These are phyloP conservation scores for Caloboletus inedulis DNA, from an alignment of 1,284 basidiomycete species.

Conservation along the genomic window DNA sequence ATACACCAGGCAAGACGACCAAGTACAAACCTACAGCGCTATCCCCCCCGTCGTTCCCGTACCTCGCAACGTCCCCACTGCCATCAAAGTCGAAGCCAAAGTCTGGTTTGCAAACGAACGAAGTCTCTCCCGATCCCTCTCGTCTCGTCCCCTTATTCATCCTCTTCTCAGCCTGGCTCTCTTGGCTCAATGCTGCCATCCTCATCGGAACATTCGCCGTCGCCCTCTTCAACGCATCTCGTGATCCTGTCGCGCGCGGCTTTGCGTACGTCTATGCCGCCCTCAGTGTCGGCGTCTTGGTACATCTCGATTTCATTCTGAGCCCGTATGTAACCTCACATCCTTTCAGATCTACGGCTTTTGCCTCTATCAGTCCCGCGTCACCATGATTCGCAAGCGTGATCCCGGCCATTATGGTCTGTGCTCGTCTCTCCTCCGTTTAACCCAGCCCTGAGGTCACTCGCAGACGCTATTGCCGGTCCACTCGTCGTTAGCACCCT, in stretches of 20 bases:
- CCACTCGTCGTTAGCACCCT: conserved; percentile 77
- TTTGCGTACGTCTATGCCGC: conserved; percentile 87
- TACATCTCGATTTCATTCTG: conserved; percentile 30
- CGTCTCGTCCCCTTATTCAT: background rate
- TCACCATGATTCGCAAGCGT: conserved; percentile 87
- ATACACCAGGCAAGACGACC: conserved; percentile 64
- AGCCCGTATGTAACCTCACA: conserved; percentile 14
- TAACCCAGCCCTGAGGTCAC: background rate
- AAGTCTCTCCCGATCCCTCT: conserved; percentile 47
- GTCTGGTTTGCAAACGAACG: conserved; percentile 99
- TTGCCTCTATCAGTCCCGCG: conserved; percentile 81
- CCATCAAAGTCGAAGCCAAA: conserved; percentile 93
- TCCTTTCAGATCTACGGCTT: conserved; percentile 76
- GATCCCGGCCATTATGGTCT: conserved; percentile 91
- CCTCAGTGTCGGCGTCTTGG: conserved; percentile 69
- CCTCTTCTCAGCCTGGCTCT: conserved; percentile 70
- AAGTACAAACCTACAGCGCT: conserved; percentile 65
- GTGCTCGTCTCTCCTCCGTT: conserved; percentile 23
- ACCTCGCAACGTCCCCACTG: conserved; percentile 86
- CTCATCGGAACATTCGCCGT: conserved; percentile 84
- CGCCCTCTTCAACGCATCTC: conserved; percentile 85
- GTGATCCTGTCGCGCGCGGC: conserved; percentile 66
- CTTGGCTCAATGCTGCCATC: conserved; percentile 86
- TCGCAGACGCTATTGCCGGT: conserved; percentile 71
- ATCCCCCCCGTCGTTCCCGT: conserved; percentile 62